phyloP scores from a whole-genome alignment of 306 rosid genomes.

The Gleditsia sinensis region DNA sequence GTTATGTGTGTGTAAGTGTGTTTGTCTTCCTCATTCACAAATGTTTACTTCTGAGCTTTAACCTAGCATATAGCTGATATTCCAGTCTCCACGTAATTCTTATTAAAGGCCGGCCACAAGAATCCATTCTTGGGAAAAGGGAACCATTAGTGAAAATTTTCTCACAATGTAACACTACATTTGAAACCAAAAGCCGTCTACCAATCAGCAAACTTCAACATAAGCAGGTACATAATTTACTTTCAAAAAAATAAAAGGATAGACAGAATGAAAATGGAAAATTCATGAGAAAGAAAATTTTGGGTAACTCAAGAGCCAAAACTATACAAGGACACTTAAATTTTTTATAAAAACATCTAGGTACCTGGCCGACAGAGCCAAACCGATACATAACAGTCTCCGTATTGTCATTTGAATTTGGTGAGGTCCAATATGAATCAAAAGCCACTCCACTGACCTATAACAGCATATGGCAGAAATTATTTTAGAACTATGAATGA shows the following conservation, averaged over 20 bases:
- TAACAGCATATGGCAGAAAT: conserved; percentile 27
- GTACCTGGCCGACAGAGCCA: conserved; percentile 99
- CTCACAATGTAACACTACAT: neutral
- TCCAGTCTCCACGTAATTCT: neutral
- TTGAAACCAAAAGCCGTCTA: neutral
- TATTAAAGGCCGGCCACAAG: neutral
- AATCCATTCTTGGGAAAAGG: neutral
- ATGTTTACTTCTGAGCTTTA: neutral
- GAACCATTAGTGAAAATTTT: neutral
- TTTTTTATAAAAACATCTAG: conserved; percentile 4
- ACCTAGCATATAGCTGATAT: no score
- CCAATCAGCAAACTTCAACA: conserved; percentile 23
- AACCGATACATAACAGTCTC: conserved; percentile 85
- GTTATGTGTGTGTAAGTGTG: neutral
- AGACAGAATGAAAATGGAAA: conserved; percentile 9
- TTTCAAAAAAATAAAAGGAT: conserved; percentile 16
- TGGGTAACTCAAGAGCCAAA: neutral
- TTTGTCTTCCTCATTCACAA: neutral
- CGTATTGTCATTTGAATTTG: conserved; percentile 73
- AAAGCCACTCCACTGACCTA: conserved; percentile 98
- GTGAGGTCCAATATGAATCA: conserved; percentile 95
- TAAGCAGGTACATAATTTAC: conserved; percentile 13
- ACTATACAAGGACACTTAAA: neutral
- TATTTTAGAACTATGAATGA: conserved; percentile 20
- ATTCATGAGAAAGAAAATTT: neutral